Evolutionary conservation across 352 stramenopile genomes (phyloP).

Genomic region (Globisporangium carolinianum): DNA sequence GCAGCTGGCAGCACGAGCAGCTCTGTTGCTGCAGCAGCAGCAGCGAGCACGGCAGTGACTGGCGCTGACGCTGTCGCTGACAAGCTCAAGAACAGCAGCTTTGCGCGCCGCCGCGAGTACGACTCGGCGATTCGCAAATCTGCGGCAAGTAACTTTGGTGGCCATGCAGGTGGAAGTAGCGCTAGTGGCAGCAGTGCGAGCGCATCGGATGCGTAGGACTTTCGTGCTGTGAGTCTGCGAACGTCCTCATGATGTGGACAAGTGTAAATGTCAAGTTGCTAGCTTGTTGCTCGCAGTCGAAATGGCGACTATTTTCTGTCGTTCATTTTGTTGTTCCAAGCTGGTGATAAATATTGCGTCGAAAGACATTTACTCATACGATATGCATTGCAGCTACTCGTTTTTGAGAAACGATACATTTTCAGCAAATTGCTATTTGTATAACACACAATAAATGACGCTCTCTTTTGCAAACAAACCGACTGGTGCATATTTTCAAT

Average conservation of each 20-base stretch:
- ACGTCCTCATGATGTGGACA: background rate
- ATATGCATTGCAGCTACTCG: too few relatives aligned
- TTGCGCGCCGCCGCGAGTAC: conserved; percentile 61
- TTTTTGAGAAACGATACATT: too few relatives aligned
- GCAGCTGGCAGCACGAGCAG: conserved; percentile 1
- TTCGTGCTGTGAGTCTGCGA: background rate
- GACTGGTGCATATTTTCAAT: too few relatives aligned
- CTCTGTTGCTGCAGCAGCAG: conserved; percentile 4
- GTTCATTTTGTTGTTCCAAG: background rate
- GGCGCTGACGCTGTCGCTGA: conserved; percentile 13
- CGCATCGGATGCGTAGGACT: background rate
- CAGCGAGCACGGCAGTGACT: background rate
- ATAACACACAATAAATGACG: too few relatives aligned
- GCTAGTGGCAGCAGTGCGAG: background rate
- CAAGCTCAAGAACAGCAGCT: conserved; percentile 69
- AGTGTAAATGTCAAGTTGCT: background rate
- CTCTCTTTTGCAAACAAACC: too few relatives aligned
- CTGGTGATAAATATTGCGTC: background rate
- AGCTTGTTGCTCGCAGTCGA: background rate
- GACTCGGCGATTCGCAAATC: conserved; percentile 49
- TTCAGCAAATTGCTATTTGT: too few relatives aligned
- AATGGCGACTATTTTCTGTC: too few relatives aligned
- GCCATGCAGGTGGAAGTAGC: background rate
- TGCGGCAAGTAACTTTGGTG: background rate
- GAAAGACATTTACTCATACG: too few relatives aligned